These are phyloP conservation scores for Usnea hakonensis DNA, from an alignment of 495 filamentous ascomycete species.

Conservation along the genomic window DNA sequence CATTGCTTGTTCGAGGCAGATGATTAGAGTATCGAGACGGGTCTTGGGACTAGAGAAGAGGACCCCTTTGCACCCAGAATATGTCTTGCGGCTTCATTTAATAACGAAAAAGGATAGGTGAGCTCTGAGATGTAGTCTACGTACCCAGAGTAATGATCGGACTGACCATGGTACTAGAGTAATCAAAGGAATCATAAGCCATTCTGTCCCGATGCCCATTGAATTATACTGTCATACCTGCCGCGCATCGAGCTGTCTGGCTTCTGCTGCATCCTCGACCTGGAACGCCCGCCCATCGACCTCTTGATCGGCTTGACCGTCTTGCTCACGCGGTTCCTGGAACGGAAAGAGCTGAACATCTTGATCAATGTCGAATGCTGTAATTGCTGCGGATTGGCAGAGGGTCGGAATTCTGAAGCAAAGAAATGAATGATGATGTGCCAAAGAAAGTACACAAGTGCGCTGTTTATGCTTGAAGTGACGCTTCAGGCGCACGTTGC, in stretches of 20 bases:
- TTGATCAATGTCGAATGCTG: slow-evolving; percentile 34
- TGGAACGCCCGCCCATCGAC: slow-evolving; percentile 61
- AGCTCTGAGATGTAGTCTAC: no score
- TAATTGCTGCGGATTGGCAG: slow-evolving; percentile 14
- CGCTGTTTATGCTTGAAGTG: slow-evolving; percentile 16
- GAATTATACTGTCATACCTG: slow-evolving; percentile 33
- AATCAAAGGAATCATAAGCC: slow-evolving; percentile 21
- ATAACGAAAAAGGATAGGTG: no score
- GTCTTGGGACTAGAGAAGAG: no score
- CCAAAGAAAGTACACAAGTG: not conserved
- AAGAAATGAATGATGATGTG: slow-evolving; percentile 20
- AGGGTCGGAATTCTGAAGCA: slow-evolving; percentile 22
- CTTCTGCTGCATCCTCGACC: slow-evolving; percentile 66
- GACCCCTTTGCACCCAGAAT: no score
- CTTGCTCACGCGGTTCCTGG: slow-evolving; percentile 71
- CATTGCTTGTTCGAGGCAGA: no score
- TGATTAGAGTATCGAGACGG: no score
- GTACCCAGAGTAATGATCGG: slow-evolving; percentile 65
- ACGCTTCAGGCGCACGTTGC: slow-evolving; percentile 27
- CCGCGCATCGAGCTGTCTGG: slow-evolving; percentile 46
- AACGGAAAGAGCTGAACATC: slow-evolving; percentile 81
- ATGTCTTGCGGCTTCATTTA: no score
- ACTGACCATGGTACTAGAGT: slow-evolving; percentile 53
- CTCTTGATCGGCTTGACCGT: slow-evolving; percentile 65
- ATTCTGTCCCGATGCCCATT: slow-evolving; percentile 31